phyloP scores from a whole-genome alignment of 768 basidiomycete species.

The Ramaria rubella region DNA sequence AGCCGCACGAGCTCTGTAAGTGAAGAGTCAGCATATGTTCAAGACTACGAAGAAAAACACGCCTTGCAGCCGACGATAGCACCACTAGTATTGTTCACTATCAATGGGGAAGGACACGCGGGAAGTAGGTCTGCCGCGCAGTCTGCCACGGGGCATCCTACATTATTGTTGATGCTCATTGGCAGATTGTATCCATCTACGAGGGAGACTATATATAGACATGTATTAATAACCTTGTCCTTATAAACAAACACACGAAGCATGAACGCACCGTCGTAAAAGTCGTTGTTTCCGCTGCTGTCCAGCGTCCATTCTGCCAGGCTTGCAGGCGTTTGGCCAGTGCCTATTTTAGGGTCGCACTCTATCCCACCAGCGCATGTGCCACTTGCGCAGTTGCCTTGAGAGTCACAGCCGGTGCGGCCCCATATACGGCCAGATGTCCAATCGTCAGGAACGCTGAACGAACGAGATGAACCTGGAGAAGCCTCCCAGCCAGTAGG shows the following conservation, averaged over 20 bases:
- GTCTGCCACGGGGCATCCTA: conserved; percentile 45
- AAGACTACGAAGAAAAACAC: too few relatives aligned
- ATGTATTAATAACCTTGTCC: background rate
- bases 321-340: conserved; percentile 58
- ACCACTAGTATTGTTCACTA: background rate
- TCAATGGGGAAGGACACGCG: conserved; percentile 33
- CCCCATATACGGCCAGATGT: conserved; percentile 62
- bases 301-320: conserved; percentile 62
- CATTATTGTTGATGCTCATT: conserved; percentile 47
- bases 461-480: conserved; percentile 32
- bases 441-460: conserved; percentile 59
- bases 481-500: conserved; percentile 41
- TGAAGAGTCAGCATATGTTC: too few relatives aligned
- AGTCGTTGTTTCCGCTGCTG: conserved; percentile 39
- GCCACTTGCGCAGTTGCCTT: background rate
- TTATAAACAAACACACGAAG: background rate
- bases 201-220: conserved; percentile 54
- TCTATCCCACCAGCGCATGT: conserved; percentile 27
- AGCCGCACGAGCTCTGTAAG: conserved; percentile 17
- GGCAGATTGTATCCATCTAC: conserved; percentile 58
- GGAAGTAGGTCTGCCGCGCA: conserved; percentile 59
- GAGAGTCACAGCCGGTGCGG: conserved; percentile 12
- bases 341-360: conserved; percentile 32
- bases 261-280: conserved; percentile 46
- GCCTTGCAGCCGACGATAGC: too few relatives aligned